phyloP scores from a whole-genome alignment of 495 filamentous ascomycete genomes.

The Geoglossum glabrum region DNA sequence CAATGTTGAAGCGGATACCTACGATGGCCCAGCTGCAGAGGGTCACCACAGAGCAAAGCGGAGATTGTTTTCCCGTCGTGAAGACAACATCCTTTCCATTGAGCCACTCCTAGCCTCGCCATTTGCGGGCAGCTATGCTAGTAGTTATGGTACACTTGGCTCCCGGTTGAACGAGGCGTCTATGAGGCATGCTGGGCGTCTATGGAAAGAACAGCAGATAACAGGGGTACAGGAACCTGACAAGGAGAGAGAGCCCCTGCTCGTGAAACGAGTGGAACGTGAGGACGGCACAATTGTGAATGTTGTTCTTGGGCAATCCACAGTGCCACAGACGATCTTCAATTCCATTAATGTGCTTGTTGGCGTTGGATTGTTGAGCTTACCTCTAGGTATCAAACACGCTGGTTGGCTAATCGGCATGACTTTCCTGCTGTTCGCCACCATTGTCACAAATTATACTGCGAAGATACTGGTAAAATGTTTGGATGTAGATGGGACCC shows the following conservation, averaged over 20 bases:
- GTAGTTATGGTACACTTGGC: conserved; percentile 57
- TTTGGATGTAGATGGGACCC: conserved; percentile 61
- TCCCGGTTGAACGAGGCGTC: conserved; percentile 47
- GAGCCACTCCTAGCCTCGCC: conserved; percentile 44
- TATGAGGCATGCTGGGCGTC: conserved; percentile 46
- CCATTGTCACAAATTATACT: conserved; percentile 63
- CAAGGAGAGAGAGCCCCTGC: conserved; percentile 53
- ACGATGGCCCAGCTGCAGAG: conserved; percentile 2
- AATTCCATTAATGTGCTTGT: conserved; percentile 94
- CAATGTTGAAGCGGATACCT: conserved; percentile 10
- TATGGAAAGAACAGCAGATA: conserved; percentile 52
- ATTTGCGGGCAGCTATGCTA: conserved; percentile 48
- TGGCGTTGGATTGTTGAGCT: conserved; percentile 70
- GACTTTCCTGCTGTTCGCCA: conserved; percentile 49
- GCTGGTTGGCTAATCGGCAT: conserved; percentile 81
- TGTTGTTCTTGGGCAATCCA: conserved; percentile 76
- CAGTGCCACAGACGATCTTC: conserved; percentile 85
- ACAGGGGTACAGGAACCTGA: conserved; percentile 26
- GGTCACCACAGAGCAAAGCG: not conserved
- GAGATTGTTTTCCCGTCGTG: not conserved
- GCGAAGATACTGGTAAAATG: conserved; percentile 74
- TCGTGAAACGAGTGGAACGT: conserved; percentile 67
- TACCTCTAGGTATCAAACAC: conserved; percentile 79
- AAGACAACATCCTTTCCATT: conserved; percentile 34
- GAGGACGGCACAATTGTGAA: conserved; percentile 72